These are phyloP conservation scores for Zygnema circumcarinatum DNA, from an alignment of 139 green algal genomes.

Conservation along the genomic window DNA sequence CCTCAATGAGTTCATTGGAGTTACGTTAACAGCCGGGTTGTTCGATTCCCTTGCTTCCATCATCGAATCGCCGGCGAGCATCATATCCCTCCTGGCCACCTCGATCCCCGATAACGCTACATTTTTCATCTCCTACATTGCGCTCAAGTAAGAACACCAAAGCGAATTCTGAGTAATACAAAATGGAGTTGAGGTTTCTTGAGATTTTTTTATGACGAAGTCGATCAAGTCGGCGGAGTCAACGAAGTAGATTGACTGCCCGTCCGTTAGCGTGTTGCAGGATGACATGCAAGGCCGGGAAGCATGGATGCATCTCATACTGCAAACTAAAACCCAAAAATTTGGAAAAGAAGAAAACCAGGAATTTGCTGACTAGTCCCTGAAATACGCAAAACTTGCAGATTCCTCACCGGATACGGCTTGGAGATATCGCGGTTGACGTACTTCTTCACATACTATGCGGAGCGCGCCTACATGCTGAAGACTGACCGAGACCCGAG, in stretches of 20 bases:
- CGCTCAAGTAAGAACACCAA: conserved; percentile 12
- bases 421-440: conserved; percentile 41
- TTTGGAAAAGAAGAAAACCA: too few relatives aligned
- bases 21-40: conserved; percentile 37
- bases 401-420: conserved; percentile 40
- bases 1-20: conserved; percentile 57
- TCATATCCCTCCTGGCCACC: conserved; percentile 46
- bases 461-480: not conserved
- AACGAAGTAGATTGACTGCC: too few relatives aligned
- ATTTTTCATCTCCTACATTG: conserved; percentile 62
- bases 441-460: conserved; percentile 31
- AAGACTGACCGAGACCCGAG: conserved; percentile 39
- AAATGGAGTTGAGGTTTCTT: too few relatives aligned
- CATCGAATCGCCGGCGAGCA: not conserved
- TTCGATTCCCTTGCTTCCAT: conserved; percentile 41
- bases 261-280: too few relatives aligned
- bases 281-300: too few relatives aligned
- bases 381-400: not conserved
- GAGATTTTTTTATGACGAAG: too few relatives aligned
- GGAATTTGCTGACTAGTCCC: too few relatives aligned
- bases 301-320: too few relatives aligned
- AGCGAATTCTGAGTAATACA: too few relatives aligned
- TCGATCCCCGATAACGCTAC: conserved; percentile 56
- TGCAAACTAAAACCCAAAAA: too few relatives aligned
- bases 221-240: too few relatives aligned